Base-by-base conservation (phyloP, 495 filamentous ascomycete genomes). In the Aspergillus biplanus region DNA sequence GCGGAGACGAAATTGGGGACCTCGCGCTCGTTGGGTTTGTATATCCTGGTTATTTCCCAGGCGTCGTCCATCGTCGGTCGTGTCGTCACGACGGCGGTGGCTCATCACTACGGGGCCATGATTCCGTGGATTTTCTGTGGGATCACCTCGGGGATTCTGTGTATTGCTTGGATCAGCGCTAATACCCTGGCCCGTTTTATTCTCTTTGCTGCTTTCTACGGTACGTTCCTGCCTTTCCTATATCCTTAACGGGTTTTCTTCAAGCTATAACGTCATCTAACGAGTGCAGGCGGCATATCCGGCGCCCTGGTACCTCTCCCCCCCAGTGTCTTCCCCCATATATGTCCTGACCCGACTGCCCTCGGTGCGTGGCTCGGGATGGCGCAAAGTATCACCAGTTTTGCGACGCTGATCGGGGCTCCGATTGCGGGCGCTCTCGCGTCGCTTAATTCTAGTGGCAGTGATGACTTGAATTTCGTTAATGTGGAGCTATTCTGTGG, bases 361-460 rank as follows among this genome's bases (percentile, higher is more conserved):
- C 74, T 83, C 16, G 88, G 90, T 0, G 82, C 84, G 49, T 80
- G 89, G 53, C 83, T 91, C 72, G 91, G 89, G 16, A 91, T 92
- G 87, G 79, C 86, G n/a, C 90, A 92, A 57, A 85, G 81, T 11
- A 82, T 90, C 52, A 80, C 85, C 35, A 86, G 85, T 54, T 85
- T 92, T 59, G 88, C 90, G 4, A 79, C 79, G 33, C 73, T 92
- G 37, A 86, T 86, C 18, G 89, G 90, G 0, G 80, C 88, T 15
- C 89, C 90, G 1, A 83, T 92, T 49, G 87, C 84, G 0, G 90
- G 89, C 0, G 80, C 80, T 6, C 66, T 86, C 47, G 70, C 70
- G 21, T 64, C 64, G 9, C 56, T 72, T 39, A 62, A 62, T 13
- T 65, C 70, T 11, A 16, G 42, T n/a, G 68, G 66, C 0, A 72